phyloP scores from a whole-genome alignment of 192 early-diverging fungal species.

The Entophlyctis luteolus region DNA sequence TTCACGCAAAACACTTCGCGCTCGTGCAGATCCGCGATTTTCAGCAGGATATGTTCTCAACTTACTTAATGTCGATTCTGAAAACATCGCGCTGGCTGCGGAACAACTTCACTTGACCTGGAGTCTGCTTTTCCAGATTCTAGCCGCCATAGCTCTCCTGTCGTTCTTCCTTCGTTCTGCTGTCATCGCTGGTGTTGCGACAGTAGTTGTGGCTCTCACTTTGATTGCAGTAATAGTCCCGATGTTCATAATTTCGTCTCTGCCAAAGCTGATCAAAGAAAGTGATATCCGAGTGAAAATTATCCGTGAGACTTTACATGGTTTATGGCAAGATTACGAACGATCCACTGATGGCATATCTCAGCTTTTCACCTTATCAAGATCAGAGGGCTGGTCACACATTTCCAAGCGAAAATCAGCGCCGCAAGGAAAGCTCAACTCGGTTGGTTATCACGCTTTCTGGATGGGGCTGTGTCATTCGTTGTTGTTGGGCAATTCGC shows the following conservation, averaged over 20 bases:
- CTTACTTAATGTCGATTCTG: constrained; percentile 24
- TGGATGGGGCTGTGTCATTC: constrained; percentile 18
- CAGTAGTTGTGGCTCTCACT: neutral
- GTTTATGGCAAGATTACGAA: too few species aligned
- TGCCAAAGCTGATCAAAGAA: neutral
- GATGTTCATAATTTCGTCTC: neutral
- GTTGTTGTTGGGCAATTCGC: constrained; percentile 31
- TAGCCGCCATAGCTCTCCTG: constrained; percentile 6
- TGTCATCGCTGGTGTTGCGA: constrained; percentile 6
- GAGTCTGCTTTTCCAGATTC: constrained; percentile 7
- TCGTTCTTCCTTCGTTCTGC: constrained; percentile 10
- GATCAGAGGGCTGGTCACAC: neutral
- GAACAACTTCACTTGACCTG: neutral
- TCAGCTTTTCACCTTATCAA: constrained; percentile 35
- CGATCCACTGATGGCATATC: too few species aligned
- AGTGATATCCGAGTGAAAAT: constrained; percentile 32
- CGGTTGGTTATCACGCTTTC: neutral
- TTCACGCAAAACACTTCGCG: neutral
- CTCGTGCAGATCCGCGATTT: neutral
- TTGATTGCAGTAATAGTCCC: constrained; percentile 10
- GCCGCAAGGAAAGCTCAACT: constrained; percentile 16
- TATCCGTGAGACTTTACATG: constrained; percentile 31
- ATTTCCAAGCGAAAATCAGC: constrained; percentile 17
- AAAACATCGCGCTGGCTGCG: neutral
- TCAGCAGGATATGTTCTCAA: constrained; percentile 20